Evolutionary conservation across 257 asterid genomes (phyloP).

Genomic region (Solanum virginianum): DNA sequence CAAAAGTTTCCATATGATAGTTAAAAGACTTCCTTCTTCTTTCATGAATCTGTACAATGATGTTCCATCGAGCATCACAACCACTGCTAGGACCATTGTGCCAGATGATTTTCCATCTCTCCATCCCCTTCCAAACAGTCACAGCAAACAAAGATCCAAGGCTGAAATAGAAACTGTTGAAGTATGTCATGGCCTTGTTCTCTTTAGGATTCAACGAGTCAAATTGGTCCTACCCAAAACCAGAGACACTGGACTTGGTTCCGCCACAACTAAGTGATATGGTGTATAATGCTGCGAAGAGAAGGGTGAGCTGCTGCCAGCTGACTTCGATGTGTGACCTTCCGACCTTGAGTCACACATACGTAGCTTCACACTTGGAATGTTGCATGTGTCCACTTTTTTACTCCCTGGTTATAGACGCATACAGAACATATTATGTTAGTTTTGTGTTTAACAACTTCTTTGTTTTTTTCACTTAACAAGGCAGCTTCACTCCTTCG

Average conservation of each 20-base stretch:
- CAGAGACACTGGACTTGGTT: neutral
- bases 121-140: neutral
- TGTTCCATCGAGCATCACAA: neutral
- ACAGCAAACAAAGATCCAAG: neutral
- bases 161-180: neutral
- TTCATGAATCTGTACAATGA: neutral
- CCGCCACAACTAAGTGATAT: constrained; percentile 1
- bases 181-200: neutral
- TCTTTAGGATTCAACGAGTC: neutral
- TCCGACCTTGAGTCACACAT: neutral
- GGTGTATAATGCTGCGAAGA: neutral
- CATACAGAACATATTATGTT: neutral
- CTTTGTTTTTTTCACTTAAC: neutral
- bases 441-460: neutral
- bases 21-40: neutral
- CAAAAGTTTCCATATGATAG: neutral
- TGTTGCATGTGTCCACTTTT: neutral
- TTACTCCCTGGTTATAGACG: neutral
- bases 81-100: neutral
- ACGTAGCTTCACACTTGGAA: neutral
- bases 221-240: constrained; percentile 1
- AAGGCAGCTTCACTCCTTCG: neutral
- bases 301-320: neutral
- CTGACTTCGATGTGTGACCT: neutral
- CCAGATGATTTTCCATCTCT: neutral